Conservation (phyloP, 176 grass and related monocot genomes). For the Ensete ventricosum region DNA sequence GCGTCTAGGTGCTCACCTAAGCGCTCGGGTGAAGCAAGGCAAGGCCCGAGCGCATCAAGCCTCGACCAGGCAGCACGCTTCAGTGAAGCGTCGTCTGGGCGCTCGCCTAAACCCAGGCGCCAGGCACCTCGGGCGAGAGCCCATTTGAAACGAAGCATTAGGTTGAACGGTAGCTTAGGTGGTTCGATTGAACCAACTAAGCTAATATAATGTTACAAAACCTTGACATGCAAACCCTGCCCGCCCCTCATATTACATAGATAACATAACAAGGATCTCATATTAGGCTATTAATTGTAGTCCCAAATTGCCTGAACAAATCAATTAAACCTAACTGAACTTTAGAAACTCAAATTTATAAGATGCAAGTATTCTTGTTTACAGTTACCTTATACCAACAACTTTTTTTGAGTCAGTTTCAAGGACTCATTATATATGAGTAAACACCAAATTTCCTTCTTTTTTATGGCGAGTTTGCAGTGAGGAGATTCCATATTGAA, state of each 20-base stretch:
- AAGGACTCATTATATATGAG: conserved; percentile 72
- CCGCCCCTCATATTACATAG: neutral
- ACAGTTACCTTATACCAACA: conserved; percentile 68
- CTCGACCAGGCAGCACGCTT: no score
- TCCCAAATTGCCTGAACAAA: neutral
- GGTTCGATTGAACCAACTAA: no score
- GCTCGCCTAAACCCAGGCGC: no score
- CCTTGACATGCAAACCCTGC: no score
- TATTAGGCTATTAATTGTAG: neutral
- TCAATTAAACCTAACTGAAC: neutral
- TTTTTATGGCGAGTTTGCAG: conserved; percentile 50
- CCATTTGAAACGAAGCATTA: no score
- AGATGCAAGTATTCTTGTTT: neutral
- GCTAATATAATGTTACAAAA: no score
- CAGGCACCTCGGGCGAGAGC: no score
- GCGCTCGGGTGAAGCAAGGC: no score
- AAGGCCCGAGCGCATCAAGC: no score
- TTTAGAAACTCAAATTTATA: neutral
- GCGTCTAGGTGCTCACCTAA: no score
- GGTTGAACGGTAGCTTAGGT: no score
- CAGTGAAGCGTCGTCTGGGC: no score
- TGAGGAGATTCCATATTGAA: neutral
- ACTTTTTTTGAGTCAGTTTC: conserved; percentile 83
- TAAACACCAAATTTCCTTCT: conserved; percentile 72
- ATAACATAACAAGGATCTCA: neutral